Evolutionary conservation across 2,329 filamentous ascomycete genomes (phyloP), one percentile per base, ranked within the genome.

Genomic region (Calonectria honghensis): DNA sequence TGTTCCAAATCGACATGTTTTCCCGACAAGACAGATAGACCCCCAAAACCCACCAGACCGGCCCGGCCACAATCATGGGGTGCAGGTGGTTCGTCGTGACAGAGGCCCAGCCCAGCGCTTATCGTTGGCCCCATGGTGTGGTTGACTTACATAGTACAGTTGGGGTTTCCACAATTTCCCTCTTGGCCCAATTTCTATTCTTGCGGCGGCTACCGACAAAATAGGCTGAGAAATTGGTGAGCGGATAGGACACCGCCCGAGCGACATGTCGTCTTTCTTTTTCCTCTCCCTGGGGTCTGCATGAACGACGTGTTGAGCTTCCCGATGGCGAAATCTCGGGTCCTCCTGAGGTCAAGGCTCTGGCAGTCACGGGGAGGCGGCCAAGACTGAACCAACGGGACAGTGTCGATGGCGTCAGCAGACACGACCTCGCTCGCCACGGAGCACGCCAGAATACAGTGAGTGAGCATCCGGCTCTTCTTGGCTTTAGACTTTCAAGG

Each of bases 371-470:
- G 61, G 65, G 65, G 48, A 68, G n/a, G 31, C 35, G 66, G 66
- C 52, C 66, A 45, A 41, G 51, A 39, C 37, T n/a, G 13, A 27
- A n/a, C 37, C n/a, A 20, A 39, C 35, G 20, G 39, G 57, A 41
- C 57, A 41, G 57, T 63, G 51, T 57, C 41, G 39, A 78, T 80
- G 77, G 75, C 79, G 79, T 80, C 76, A 80, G 77, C 70, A 67
- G 67, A 68, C 37, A 35, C 64, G 75, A 65, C 31, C 50, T 72
- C 70, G 70, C 76, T 79, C 78, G 77, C 72, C 70, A 79, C 75
- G 50, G 45, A 73, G 72, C 72, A 73, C 67, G 72, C 67, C 66
- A 67, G 67, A 73, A 39, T 24, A 24, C 24, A 24, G 52, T 48
- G 29, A 41, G 6, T n/a, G 45, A 48, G 59, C 9, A 4, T 50